These are phyloP conservation scores for Zasmidium cellare DNA, from an alignment of 2,329 filamentous ascomycete genomes.

Conservation along the genomic window DNA sequence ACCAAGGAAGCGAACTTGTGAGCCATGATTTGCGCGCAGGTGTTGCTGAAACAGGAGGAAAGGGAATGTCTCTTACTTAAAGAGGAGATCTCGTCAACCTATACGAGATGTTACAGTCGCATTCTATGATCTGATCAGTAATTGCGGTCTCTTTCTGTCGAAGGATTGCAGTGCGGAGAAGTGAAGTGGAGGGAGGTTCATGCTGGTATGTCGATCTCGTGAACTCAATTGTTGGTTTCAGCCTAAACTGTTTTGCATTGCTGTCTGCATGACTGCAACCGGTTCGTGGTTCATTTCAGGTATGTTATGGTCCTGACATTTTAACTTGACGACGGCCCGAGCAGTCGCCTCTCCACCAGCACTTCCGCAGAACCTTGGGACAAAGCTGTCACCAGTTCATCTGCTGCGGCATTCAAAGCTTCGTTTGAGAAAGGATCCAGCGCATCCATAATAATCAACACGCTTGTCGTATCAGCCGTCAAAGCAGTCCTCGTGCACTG, in stretches of 20 bases:
- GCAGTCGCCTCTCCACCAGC: not conserved
- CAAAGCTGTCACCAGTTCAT: conserved; percentile 29
- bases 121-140: not conserved
- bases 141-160: not conserved
- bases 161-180: not conserved
- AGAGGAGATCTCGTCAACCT: not conserved
- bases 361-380: not conserved
- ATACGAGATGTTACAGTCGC: not conserved
- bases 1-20: not conserved
- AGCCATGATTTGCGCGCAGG: not conserved
- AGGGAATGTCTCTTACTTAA: not conserved
- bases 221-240: not conserved
- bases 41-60: not conserved
- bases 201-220: not conserved
- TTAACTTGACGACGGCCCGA: not conserved
- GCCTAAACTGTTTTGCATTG: no score
- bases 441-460: conserved; percentile 40
- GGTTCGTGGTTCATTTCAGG: no score
- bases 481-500: conserved; percentile 40
- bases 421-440: conserved; percentile 28
- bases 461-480: conserved; percentile 35
- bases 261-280: no score
- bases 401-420: conserved; percentile 28
- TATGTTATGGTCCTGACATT: no score
- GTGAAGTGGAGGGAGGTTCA: not conserved